These are phyloP conservation scores for Pseudonectria foliicola DNA, from an alignment of 2,329 filamentous ascomycete genomes.

Conservation along the genomic window DNA sequence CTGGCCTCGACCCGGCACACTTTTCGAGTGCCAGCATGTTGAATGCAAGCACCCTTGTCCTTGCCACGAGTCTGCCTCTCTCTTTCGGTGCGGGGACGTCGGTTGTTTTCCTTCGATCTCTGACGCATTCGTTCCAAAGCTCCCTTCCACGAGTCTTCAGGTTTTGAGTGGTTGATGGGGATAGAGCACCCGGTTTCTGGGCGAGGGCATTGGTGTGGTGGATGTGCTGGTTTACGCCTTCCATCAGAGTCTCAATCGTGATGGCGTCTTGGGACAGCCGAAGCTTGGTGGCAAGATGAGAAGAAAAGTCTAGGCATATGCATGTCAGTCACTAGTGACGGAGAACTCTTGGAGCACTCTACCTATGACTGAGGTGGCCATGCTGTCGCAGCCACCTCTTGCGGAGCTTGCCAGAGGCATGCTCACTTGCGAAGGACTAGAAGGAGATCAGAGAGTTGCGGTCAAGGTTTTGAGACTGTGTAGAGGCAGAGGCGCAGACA, in stretches of 20 bases:
- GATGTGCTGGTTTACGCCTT: slow-evolving; percentile 23
- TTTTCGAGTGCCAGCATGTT: slow-evolving; percentile 54
- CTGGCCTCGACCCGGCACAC: slow-evolving; percentile 26
- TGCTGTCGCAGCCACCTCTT: slow-evolving; percentile 14
- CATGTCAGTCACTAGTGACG: background rate
- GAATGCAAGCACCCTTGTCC: slow-evolving; percentile 53
- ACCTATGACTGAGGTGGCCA: slow-evolving; percentile 19
- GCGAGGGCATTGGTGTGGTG: slow-evolving; percentile 12
- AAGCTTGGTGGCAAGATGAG: slow-evolving; percentile 19
- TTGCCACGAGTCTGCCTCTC: slow-evolving; percentile 26
- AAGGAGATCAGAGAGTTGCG: too few relatives aligned
- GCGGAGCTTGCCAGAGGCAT: slow-evolving; percentile 17
- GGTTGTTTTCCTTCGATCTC: slow-evolving; percentile 30
- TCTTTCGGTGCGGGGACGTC: slow-evolving; percentile 14
- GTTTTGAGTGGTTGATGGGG: slow-evolving; percentile 22
- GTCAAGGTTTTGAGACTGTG: too few relatives aligned
- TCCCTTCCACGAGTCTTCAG: slow-evolving; percentile 51
- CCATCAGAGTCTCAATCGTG: slow-evolving; percentile 33
- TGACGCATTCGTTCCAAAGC: slow-evolving; percentile 62
- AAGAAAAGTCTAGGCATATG: slow-evolving; percentile 21
- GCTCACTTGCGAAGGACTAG: background rate
- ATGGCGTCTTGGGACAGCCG: slow-evolving; percentile 21
- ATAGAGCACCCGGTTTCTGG: slow-evolving; percentile 1
- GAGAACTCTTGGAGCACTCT: background rate
- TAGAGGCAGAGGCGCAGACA: too few relatives aligned